A percentile compares a stretch with the other conserved stretches of the same genome.
phyloP scores from a whole-genome alignment of 768 basidiomycete species.

The Boletus huronensis region DNA sequence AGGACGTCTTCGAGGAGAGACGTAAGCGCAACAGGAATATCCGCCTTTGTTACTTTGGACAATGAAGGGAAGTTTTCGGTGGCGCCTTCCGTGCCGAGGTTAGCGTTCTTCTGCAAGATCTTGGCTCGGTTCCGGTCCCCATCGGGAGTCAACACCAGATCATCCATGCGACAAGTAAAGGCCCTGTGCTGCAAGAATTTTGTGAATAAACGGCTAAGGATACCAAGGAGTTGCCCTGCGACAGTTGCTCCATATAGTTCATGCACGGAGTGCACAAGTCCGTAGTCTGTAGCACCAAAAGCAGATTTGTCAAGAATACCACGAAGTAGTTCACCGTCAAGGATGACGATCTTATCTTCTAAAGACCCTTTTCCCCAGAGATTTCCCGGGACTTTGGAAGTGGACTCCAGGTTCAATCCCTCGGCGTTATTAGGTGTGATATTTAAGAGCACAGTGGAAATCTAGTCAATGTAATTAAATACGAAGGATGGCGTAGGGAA shows the following conservation, averaged over 20 bases:
- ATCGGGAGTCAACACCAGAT: conserved; percentile 81
- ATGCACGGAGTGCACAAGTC: conserved; percentile 94
- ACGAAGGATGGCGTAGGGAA: not conserved
- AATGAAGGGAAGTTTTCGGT: conserved; percentile 88
- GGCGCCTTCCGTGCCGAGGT: conserved; percentile 82
- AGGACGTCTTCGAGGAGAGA: conserved; percentile 85
- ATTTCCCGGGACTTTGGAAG: conserved; percentile 84
- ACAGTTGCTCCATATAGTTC: conserved; percentile 89
- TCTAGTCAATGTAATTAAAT: conserved; percentile 42
- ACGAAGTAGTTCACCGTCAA: conserved; percentile 90
- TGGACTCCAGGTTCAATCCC: conserved; percentile 81
- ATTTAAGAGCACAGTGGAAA: conserved; percentile 91
- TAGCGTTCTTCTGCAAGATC: conserved; percentile 62
- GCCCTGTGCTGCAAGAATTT: conserved; percentile 96
- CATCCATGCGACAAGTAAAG: conserved; percentile 99
- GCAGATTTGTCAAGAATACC: conserved; percentile 97
- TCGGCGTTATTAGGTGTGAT: conserved; percentile 76
- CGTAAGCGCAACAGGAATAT: conserved; percentile 55
- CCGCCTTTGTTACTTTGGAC: conserved; percentile 42
- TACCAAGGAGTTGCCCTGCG: conserved; percentile 88
- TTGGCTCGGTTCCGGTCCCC: conserved; percentile 70
- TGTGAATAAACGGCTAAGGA: conserved; percentile 91
- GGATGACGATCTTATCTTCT: conserved; percentile 85
- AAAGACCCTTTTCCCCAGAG: conserved; percentile 78
- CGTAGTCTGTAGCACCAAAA: conserved; percentile 93